A percentile compares a stretch with the other conserved stretches of the same genome.
These are phyloP conservation scores for Triangularia verruculosa DNA, from an alignment of 2,329 filamentous ascomycete species.

Conservation along the genomic window DNA sequence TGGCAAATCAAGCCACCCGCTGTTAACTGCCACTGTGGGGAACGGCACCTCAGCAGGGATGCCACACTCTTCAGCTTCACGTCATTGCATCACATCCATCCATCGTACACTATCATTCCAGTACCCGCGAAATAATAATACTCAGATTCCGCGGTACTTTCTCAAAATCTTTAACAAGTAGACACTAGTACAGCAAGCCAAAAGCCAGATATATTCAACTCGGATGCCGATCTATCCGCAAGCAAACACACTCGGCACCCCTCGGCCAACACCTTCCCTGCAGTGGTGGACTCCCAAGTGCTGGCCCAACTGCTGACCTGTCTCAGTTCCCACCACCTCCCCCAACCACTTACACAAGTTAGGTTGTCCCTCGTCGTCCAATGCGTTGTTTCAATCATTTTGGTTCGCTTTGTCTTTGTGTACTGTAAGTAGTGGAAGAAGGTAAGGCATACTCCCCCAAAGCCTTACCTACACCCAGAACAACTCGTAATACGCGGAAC, in stretches of 20 bases:
- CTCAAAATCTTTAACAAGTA: not conserved
- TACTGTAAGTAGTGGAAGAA: not conserved
- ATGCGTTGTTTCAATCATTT: not conserved
- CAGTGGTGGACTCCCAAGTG: not conserved
- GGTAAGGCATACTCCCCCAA: not conserved
- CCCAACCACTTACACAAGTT: not conserved
- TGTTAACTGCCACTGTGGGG: too few relatives aligned
- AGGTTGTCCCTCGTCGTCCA: not conserved
- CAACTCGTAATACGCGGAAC: not conserved
- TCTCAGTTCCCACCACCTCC: not conserved
- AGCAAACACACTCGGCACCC: too few relatives aligned
- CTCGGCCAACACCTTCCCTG: not conserved
- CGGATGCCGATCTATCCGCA: not conserved
- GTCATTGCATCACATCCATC: not conserved
- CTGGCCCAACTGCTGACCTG: not conserved
- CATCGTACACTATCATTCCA: not conserved
- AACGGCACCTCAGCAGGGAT: not conserved
- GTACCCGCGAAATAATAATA: not conserved
- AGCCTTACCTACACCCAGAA: not conserved
- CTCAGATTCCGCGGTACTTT: not conserved
- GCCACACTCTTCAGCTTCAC: not conserved
- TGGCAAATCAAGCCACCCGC: not conserved
- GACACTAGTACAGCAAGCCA: too few relatives aligned
- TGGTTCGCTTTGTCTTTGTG: not conserved
- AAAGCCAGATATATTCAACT: too few relatives aligned